These are phyloP conservation scores for Lolium multiflorum DNA, from an alignment of 176 grass and related monocot genomes.

Conservation along the genomic window DNA sequence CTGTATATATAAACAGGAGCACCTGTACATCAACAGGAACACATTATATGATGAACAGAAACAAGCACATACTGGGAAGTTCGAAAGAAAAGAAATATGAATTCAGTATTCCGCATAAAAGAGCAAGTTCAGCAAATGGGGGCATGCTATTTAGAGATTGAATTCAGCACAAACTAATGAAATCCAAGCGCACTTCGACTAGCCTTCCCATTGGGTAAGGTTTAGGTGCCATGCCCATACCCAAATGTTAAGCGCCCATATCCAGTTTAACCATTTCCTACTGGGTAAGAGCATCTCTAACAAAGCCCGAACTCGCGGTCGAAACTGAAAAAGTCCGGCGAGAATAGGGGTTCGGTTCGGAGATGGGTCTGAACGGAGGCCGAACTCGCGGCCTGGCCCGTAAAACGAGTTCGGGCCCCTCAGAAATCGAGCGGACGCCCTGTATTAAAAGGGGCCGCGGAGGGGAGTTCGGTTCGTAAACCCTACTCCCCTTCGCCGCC, in stretches of 20 bases:
- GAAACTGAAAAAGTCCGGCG: too few species aligned
- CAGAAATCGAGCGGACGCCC: too few species aligned
- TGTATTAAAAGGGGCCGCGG: too few species aligned
- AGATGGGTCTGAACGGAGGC: too few species aligned
- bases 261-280: not conserved
- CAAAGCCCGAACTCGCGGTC: too few species aligned
- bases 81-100: not conserved
- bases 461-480: too few species aligned
- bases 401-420: too few species aligned
- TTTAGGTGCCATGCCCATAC: not conserved
- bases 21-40: not conserved
- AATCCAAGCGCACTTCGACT: not conserved
- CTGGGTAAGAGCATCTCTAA: too few species aligned
- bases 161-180: not conserved
- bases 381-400: too few species aligned
- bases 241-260: not conserved
- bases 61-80: not conserved
- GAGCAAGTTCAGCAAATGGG: not conserved
- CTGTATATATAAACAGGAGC: not conserved
- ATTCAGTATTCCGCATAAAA: not conserved
- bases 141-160: not conserved
- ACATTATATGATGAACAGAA: slow-evolving; percentile 20
- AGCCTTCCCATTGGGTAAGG: not conserved
- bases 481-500: too few species aligned
- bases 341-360: too few species aligned